Base-by-base conservation (phyloP, 163 green algal genomes). In the Chloroidium sp. region DNA sequence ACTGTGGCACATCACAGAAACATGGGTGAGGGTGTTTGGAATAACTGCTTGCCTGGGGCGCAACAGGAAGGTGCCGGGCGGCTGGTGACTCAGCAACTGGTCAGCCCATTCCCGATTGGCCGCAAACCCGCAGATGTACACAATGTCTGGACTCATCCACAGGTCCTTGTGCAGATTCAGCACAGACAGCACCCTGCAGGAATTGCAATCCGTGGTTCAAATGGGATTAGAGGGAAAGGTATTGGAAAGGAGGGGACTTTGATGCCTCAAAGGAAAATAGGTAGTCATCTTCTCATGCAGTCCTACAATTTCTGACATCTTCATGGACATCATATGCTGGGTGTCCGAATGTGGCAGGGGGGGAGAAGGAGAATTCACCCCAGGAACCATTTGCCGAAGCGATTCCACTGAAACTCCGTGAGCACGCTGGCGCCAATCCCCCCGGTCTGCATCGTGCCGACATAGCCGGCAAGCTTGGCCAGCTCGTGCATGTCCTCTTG, bases 1-100 rank as follows among this genome's bases (percentile, higher is more conserved):
- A 36, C 36, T 36, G 36, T 36, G 36, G 36, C 36, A 36, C 36
- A 36, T 36, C 36, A 36, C 36, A 74, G 68, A 74, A 10, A 77
- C 68, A 61, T 36, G 36, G 36, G 36, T 36, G 36, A 36, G 36
- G 36, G 36, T 36, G 36, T 36, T 36, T 36, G 36, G 36, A 36
- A 36, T 36, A 36, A 76, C 69, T 61, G 68, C 78, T 62, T 60
- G 61, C 2, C 82, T 82, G 10, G 82, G 82, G 58, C 82, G 78
- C 78, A 86, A 68, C 75, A 86, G 75, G 69, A 86, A 86, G 8
- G 82, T 86, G 36, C 82, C 82, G 75, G 82, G 59, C 68, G 82
- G 78, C 74, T 85, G 82, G 13, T 67, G 59, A 10, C 4, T n/a
- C 59, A 86, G 82, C 68, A 86, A 62, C 2, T 6, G 69, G 62